Evolutionary conservation across 2,329 filamentous ascomycete genomes (phyloP).

Genomic region (Colletotrichum australisinense): DNA sequence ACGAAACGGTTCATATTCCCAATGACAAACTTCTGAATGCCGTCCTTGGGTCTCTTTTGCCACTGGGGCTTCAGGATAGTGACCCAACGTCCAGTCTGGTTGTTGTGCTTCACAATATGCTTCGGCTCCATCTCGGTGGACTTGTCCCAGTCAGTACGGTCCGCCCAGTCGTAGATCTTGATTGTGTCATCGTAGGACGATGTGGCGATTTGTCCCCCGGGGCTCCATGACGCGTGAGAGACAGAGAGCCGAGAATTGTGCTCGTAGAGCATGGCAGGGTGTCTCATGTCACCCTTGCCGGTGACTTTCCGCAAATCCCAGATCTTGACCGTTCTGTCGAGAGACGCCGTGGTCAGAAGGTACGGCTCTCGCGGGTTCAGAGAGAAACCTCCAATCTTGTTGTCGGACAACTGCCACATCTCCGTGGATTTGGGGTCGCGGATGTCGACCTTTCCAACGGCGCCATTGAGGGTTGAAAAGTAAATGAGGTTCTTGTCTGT

Average conservation of each 20-base stretch:
- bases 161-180: conserved; percentile 87
- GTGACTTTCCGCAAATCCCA: conserved; percentile 91
- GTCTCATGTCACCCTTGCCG: conserved; percentile 68
- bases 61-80: conserved; percentile 87
- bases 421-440: conserved; percentile 70
- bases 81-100: conserved; percentile 95
- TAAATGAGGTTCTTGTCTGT: conserved; percentile 79
- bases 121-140: conserved; percentile 74
- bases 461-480: conserved; percentile 88
- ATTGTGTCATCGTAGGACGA: conserved; percentile 95
- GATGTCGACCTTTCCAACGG: conserved; percentile 84
- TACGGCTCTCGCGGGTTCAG: conserved; percentile 84
- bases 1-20: conserved; percentile 99
- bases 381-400: conserved; percentile 96
- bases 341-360: conserved; percentile 86
- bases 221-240: conserved; percentile 91
- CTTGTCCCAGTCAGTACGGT: conserved; percentile 66
- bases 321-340: conserved; percentile 89
- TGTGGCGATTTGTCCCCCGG: conserved; percentile 86
- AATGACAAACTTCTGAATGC: conserved; percentile 88
- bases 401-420: conserved; percentile 82
- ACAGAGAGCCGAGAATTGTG: conserved; percentile 88
- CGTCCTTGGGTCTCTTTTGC: conserved; percentile 83
- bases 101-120: conserved; percentile 83
- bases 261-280: conserved; percentile 80